phyloP scores from a whole-genome alignment of 2,329 filamentous ascomycete genomes.

The Ophiostoma ips region DNA sequence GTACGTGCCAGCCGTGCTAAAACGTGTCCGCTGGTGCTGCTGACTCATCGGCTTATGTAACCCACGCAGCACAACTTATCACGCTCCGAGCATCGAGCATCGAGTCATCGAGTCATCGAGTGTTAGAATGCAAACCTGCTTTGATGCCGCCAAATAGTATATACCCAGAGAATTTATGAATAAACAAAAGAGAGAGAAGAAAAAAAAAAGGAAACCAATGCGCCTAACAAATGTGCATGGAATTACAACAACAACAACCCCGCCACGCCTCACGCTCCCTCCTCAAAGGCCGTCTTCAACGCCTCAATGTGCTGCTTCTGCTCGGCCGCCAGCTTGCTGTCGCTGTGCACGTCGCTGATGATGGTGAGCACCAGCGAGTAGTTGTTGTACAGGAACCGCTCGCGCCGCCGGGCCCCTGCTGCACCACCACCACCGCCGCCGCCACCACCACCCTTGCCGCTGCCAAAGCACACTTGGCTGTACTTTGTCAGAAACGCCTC shows the following conservation, averaged over 20 bases:
- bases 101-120: too few species aligned
- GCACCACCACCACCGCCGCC: background rate
- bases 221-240: too few species aligned
- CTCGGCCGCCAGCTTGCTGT: constrained; percentile 55
- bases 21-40: too few species aligned
- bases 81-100: too few species aligned
- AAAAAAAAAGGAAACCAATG: background rate
- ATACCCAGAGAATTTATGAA: too few species aligned
- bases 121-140: background rate
- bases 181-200: background rate
- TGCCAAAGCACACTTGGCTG: constrained; percentile 51
- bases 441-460: constrained; percentile 43
- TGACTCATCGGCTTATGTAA: too few species aligned
- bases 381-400: constrained; percentile 89
- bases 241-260: background rate
- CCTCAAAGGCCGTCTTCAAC: constrained; percentile 45
- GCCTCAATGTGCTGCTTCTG: constrained; percentile 62
- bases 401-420: constrained; percentile 51
- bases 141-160: background rate
- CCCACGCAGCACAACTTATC: too few species aligned
- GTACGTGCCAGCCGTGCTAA: too few species aligned
- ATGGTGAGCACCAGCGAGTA: constrained; percentile 92
- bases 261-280: constrained; percentile 22
- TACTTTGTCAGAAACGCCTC: constrained; percentile 70
- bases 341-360: constrained; percentile 55